These are phyloP conservation scores for Ceratobasidium sp. DNA, from an alignment of 1,284 basidiomycete species.

Conservation along the genomic window DNA sequence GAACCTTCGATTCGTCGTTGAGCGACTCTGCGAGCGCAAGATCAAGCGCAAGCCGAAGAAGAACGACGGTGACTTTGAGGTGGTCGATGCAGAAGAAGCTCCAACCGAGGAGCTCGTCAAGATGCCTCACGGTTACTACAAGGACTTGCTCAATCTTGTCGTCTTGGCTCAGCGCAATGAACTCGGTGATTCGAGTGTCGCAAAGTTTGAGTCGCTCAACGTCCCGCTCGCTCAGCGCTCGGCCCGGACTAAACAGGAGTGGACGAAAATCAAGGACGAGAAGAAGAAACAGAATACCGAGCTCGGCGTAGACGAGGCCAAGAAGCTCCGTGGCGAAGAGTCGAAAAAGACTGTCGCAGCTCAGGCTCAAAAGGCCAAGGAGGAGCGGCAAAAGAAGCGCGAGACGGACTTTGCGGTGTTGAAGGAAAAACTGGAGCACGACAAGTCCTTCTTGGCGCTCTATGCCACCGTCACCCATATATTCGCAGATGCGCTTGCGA, in stretches of 20 bases:
- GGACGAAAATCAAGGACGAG: slow-evolving; percentile 3
- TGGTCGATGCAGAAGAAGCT: slow-evolving; percentile 35
- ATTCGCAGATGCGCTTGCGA: slow-evolving; percentile 66
- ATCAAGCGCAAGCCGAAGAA: slow-evolving; percentile 51
- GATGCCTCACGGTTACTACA: slow-evolving; percentile 73
- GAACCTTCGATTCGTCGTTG: slow-evolving; percentile 67
- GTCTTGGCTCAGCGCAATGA: slow-evolving; percentile 67
- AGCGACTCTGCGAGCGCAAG: slow-evolving; percentile 62
- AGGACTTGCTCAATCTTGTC: slow-evolving; percentile 75
- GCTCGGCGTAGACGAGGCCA: slow-evolving; percentile 52
- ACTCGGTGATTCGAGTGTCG: slow-evolving; percentile 55
- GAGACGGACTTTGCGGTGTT: slow-evolving; percentile 58
- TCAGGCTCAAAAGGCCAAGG: slow-evolving; percentile 53
- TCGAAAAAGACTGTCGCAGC: slow-evolving; percentile 7
- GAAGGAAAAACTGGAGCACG: slow-evolving; percentile 59
- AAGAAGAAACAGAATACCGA: slow-evolving; percentile 43
- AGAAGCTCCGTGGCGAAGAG: slow-evolving; percentile 55
- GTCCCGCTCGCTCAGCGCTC: slow-evolving; percentile 28
- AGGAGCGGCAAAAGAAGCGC: slow-evolving; percentile 53
- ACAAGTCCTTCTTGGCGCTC: slow-evolving; percentile 69
- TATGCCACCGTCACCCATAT: slow-evolving; percentile 73
- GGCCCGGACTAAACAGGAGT: slow-evolving; percentile 22
- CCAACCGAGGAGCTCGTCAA: slow-evolving; percentile 53
- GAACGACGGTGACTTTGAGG: slow-evolving; percentile 47
- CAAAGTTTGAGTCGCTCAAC: slow-evolving; percentile 56